These are phyloP conservation scores for Ceratocystis eucalypticola DNA, from an alignment of 2,329 filamentous ascomycete genomes.

Conservation along the genomic window DNA sequence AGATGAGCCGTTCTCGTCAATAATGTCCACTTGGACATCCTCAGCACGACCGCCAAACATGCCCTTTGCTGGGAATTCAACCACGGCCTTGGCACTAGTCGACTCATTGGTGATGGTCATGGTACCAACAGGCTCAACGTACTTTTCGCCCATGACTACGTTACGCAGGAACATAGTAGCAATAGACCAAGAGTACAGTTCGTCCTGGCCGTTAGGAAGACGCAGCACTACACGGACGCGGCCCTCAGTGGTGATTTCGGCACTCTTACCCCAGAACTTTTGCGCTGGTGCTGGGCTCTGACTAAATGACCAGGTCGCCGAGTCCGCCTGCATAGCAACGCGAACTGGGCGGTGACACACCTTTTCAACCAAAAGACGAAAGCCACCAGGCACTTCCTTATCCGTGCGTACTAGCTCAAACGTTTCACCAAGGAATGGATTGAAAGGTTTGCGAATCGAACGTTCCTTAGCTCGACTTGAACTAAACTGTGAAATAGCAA, in stretches of 20 bases:
- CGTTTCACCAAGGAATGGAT: slow-evolving; percentile 90
- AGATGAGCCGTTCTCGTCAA: slow-evolving; percentile 50
- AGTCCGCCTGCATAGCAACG: slow-evolving; percentile 86
- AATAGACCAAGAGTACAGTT: slow-evolving; percentile 76
- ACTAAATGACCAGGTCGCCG: slow-evolving; percentile 68
- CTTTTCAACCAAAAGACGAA: slow-evolving; percentile 89
- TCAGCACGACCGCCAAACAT: slow-evolving; percentile 95
- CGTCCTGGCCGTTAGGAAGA: slow-evolving; percentile 51
- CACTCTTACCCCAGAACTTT: slow-evolving; percentile 97
- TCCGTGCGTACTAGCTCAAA: slow-evolving; percentile 85
- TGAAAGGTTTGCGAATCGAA: slow-evolving; percentile 90
- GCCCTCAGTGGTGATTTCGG: slow-evolving; percentile 86
- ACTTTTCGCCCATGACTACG: slow-evolving; percentile 95
- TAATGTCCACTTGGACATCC: slow-evolving; percentile 67
- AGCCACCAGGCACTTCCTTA: slow-evolving; percentile 55
- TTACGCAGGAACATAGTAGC: slow-evolving; percentile 88
- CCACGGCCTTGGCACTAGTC: slow-evolving; percentile 67
- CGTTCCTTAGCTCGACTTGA: slow-evolving; percentile 74
- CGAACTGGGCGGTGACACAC: slow-evolving; percentile 85
- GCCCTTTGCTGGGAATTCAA: slow-evolving; percentile 85
- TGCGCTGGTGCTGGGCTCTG: slow-evolving; percentile 82
- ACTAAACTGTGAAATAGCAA: slow-evolving; percentile 79
- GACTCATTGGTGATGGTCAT: slow-evolving; percentile 79
- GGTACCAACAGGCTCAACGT: slow-evolving; percentile 83
- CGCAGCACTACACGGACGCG: slow-evolving; percentile 64